Percentiles rank a stretch among this genome's conserved stretches.
Evolutionary conservation across 1,284 basidiomycete species (phyloP).

Genomic region (Microbotryum saponariae): DNA sequence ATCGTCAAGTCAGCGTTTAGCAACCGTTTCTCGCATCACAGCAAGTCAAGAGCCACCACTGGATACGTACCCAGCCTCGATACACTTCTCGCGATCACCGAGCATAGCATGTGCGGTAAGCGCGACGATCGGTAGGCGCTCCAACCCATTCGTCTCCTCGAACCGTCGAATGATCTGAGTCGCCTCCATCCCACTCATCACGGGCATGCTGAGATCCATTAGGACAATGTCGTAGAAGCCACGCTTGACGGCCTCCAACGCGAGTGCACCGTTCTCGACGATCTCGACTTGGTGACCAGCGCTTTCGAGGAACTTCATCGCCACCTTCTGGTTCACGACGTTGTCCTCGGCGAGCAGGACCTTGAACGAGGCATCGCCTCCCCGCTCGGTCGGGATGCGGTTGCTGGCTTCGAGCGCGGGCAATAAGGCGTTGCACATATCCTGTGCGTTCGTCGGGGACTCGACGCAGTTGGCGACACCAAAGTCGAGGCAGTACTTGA

Average conservation of each 20-base stretch:
- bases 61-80: conserved; percentile 61
- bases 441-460: conserved; percentile 78
- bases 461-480: conserved; percentile 83
- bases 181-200: conserved; percentile 90
- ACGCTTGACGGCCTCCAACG: conserved; percentile 78
- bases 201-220: conserved; percentile 98
- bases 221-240: conserved; percentile 56
- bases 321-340: conserved; percentile 92
- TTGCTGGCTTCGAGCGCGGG: conserved; percentile 76
- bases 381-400: conserved; percentile 33
- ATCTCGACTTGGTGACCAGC: conserved; percentile 95
- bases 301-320: conserved; percentile 93
- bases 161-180: conserved; percentile 62
- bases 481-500: conserved; percentile 39
- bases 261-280: conserved; percentile 90
- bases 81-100: conserved; percentile 84
- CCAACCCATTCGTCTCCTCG: conserved; percentile 65
- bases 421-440: conserved; percentile 83
- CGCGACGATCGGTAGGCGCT: conserved; percentile 85
- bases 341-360: conserved; percentile 98
- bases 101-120: conserved; percentile 66
- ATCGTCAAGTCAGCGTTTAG: no score
- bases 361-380: conserved; percentile 70
- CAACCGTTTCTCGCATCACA: neutral
- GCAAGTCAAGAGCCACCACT: neutral